phyloP scores from a whole-genome alignment of 2,329 filamentous ascomycete species.

The Calonectria pauciramosa region DNA sequence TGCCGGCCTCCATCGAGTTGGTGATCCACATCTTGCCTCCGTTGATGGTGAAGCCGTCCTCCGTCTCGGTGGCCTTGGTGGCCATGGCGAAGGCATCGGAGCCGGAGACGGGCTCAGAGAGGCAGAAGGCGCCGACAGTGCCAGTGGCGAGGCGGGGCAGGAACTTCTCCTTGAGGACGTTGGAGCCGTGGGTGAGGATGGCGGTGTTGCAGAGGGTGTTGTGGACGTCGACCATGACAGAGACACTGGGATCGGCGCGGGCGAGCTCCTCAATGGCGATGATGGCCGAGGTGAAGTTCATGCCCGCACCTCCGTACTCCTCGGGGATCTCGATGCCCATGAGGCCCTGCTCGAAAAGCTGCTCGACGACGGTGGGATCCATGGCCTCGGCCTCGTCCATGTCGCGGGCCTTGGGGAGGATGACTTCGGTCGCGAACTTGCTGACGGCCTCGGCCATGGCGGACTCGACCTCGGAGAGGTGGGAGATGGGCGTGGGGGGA shows the following conservation, averaged over 20 bases:
- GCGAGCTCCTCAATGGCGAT: conserved; percentile 98
- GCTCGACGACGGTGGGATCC: conserved; percentile 89
- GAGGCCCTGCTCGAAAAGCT: conserved; percentile 95
- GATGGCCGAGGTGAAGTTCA: conserved; percentile 98
- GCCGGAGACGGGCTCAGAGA: conserved; percentile 92
- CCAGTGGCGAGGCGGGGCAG: conserved; percentile 91
- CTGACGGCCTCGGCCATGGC: conserved; percentile 92
- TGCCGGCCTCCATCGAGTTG: conserved; percentile 91
- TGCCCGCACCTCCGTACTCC: conserved; percentile 94
- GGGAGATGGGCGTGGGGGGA: conserved; percentile 91
- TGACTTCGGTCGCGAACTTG: conserved; percentile 90
- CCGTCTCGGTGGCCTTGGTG: conserved; percentile 88
- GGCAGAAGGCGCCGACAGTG: conserved; percentile 92
- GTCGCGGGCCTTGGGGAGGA: conserved; percentile 91
- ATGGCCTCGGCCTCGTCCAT: conserved; percentile 98
- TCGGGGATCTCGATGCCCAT: conserved; percentile 99
- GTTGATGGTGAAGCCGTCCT: conserved; percentile 86
- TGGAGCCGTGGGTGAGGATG: conserved; percentile 85
- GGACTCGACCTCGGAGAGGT: conserved; percentile 89
- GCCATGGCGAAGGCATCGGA: conserved; percentile 96
- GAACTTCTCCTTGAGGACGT: conserved; percentile 85
- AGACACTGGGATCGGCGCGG: conserved; percentile 92
- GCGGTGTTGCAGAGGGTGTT: conserved; percentile 98
- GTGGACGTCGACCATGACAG: conserved; percentile 96
- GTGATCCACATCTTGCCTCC: conserved; percentile 99